Conservation (phyloP, 768 basidiomycete species). For the Lactarius psammicola region DNA sequence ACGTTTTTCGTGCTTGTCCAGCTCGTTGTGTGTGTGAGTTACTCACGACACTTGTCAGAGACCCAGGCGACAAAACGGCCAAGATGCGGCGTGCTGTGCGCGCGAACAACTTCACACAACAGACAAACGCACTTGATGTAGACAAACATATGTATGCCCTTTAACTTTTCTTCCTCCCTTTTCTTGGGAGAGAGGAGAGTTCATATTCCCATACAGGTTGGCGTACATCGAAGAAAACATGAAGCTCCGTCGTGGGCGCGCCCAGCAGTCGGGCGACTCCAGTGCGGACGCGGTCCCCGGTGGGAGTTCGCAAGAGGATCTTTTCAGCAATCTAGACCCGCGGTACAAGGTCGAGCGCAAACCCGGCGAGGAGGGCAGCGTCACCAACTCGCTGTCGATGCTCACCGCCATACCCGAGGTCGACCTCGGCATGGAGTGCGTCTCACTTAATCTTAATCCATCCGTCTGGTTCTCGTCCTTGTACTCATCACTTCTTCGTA, state of each 20-base stretch:
- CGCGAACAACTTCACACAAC: slow-evolving; percentile 93
- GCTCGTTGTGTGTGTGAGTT: neutral
- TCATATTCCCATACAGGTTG: slow-evolving; percentile 60
- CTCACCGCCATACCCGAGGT: slow-evolving; percentile 97
- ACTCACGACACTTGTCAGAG: slow-evolving; percentile 37
- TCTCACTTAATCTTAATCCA: slow-evolving; percentile 30
- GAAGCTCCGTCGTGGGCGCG: slow-evolving; percentile 61
- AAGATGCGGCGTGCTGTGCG: slow-evolving; percentile 73
- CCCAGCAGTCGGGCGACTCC: slow-evolving; percentile 36
- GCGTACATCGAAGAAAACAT: slow-evolving; percentile 96
- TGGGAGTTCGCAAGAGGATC: slow-evolving; percentile 56
- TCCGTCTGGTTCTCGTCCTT: no score
- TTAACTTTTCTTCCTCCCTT: neutral
- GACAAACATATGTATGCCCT: slow-evolving; percentile 92
- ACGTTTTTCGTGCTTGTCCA: slow-evolving; percentile 39
- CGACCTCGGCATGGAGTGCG: slow-evolving; percentile 97
- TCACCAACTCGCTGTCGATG: slow-evolving; percentile 93
- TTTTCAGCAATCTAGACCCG: slow-evolving; percentile 73
- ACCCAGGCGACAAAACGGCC: slow-evolving; percentile 64
- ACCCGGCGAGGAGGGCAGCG: slow-evolving; percentile 80
- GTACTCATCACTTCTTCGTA: neutral
- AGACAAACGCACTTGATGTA: slow-evolving; percentile 93
- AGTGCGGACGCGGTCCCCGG: slow-evolving; percentile 40
- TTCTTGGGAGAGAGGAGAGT: neutral
- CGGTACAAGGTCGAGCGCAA: slow-evolving; percentile 54